These are phyloP conservation scores for Poa pratensis DNA, from an alignment of 176 grass and related monocot genomes.

Conservation along the genomic window DNA sequence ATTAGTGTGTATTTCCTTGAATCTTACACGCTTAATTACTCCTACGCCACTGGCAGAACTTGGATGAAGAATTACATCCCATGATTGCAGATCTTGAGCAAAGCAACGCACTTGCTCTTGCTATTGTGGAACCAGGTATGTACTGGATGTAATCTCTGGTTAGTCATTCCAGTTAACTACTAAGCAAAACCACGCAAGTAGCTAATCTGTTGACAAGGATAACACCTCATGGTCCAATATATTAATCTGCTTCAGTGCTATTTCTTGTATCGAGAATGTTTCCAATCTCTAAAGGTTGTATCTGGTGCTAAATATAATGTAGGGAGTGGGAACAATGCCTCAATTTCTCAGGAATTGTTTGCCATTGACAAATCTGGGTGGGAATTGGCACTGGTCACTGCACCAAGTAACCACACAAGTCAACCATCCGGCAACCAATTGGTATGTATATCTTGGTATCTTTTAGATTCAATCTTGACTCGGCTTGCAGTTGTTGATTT, in stretches of 20 bases:
- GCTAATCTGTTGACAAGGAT: slow-evolving; percentile 11
- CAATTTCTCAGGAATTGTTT: slow-evolving; percentile 64
- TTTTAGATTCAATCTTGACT: background rate
- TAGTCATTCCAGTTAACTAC: background rate
- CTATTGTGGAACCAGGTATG: slow-evolving; percentile 81
- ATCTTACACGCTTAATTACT: slow-evolving; percentile 10
- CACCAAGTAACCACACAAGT: slow-evolving; percentile 74
- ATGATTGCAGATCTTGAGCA: slow-evolving; percentile 73
- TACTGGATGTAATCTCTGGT: background rate
- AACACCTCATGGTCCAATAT: background rate
- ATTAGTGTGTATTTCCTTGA: background rate
- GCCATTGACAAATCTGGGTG: slow-evolving; percentile 71
- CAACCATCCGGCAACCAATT: slow-evolving; percentile 67
- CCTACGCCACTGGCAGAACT: slow-evolving; percentile 53
- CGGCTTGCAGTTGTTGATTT: background rate
- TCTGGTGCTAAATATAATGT: slow-evolving; percentile 21
- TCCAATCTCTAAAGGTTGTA: slow-evolving; percentile 13
- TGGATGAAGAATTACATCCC: slow-evolving; percentile 90
- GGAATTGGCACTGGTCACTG: slow-evolving; percentile 80
- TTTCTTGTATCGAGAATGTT: background rate
- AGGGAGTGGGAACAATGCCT: slow-evolving; percentile 66
- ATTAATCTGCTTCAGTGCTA: background rate
- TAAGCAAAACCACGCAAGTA: background rate
- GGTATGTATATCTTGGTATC: slow-evolving; percentile 46
- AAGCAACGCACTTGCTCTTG: slow-evolving; percentile 85